Evolutionary conservation across 2,329 filamentous ascomycete genomes (phyloP), one percentile per base, ranked within the genome.

Genomic region (Sclerotinia minor): DNA sequence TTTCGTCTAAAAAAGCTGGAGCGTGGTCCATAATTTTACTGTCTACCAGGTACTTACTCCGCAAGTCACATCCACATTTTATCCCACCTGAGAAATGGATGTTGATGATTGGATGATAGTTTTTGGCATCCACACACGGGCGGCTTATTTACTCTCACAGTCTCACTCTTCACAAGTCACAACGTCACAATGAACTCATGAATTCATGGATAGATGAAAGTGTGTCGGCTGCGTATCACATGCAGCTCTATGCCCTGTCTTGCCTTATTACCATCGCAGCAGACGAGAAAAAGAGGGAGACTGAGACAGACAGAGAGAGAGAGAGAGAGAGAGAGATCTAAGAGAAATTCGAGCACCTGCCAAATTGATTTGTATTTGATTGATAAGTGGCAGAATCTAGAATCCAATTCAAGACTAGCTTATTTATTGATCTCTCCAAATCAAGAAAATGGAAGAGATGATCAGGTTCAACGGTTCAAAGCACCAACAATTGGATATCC

Each of bases 381-480:
- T 11, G 24, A 45, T 59, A 7, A n/a, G 24, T 32, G 38, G 19
- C 41, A 21, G 41, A 17, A n/a, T 7, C 26, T 21, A 47, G 41
- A 60, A 32, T 47, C 19, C 38, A 19, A 32, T 45, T 21, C 38
- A 29, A 26, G 5, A 15, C 26, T 24, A 29, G 3, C 17, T 35
- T 35, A 2, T 13, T 19, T 4, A 54, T 54, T 35, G 29, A n/a
- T 55, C 29, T 32, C 35, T n/a, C 8, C 52, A 29, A 55, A 6
- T 11, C 44, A 49, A 35, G 29, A 38, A 49, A 17, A 49, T 35
- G 44, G 44, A 60, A 49, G 21, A 17, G 44, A 60, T 60, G 44
- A 60, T 49, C 58, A 60, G 58, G 58, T 11, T 49, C 44, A 60
- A n/a, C n/a, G n/a, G n/a, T n/a, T n/a, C n/a, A n/a, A n/a, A 49